A percentile compares a stretch with the other conserved stretches of the same genome.
phyloP scores from a whole-genome alignment of 1,284 basidiomycete genomes.

The Fomitopsis betulina region DNA sequence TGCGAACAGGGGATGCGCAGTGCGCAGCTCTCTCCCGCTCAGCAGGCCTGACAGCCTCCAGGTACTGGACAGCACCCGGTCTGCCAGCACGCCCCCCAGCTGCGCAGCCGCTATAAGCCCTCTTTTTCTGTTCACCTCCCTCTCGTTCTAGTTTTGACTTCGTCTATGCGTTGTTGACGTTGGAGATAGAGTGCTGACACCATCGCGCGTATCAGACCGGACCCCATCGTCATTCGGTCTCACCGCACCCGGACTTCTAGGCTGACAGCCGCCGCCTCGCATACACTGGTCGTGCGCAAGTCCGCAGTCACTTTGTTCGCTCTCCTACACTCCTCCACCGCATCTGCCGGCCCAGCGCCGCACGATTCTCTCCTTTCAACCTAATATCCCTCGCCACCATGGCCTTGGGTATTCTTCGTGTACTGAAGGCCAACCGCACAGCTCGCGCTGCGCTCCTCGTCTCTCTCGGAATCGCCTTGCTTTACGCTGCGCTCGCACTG shows the following conservation, averaged over 20 bases:
- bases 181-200: not conserved
- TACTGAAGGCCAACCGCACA: conserved; percentile 3
- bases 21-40: not conserved
- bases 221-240: not conserved
- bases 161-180: not conserved
- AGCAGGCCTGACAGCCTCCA: not conserved
- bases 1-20: not conserved
- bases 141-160: not conserved
- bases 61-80: not conserved
- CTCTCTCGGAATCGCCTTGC: not conserved
- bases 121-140: not conserved
- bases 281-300: not conserved
- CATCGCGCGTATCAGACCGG: not conserved
- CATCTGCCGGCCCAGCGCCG: not conserved
- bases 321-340: not conserved
- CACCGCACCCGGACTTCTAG: not conserved
- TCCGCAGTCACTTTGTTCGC: not conserved
- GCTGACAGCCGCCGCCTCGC: not conserved
- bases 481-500: not conserved
- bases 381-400: not conserved
- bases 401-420: not conserved
- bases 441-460: conserved; percentile 3
- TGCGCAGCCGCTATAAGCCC: not conserved
- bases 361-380: not conserved
- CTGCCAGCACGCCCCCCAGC: not conserved